These are phyloP conservation scores for Jackrogersella minutella DNA, from an alignment of 495 filamentous ascomycete genomes.

Conservation along the genomic window DNA sequence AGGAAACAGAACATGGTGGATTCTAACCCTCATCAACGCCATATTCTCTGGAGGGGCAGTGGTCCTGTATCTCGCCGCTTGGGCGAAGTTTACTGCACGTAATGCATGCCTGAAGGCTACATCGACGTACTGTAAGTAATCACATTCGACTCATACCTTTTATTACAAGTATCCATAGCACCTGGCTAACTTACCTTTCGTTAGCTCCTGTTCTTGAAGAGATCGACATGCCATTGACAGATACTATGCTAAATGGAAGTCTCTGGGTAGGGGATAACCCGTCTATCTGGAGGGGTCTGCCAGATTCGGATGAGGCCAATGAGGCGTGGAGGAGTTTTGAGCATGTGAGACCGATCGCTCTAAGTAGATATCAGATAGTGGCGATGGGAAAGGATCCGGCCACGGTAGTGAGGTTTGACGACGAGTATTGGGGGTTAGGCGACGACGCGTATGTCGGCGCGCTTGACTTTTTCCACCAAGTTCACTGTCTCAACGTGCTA, in stretches of 20 bases:
- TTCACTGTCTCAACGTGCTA: conserved; percentile 44
- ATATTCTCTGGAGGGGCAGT: conserved; percentile 3
- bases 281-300: conserved; percentile 13
- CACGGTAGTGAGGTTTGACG: conserved; percentile 41
- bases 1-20: neutral
- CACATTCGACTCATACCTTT: neutral
- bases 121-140: conserved; percentile 23
- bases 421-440: conserved; percentile 44
- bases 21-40: conserved; percentile 4
- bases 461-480: conserved; percentile 44
- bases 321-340: conserved; percentile 17
- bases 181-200: neutral
- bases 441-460: conserved; percentile 47
- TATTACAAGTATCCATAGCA: neutral
- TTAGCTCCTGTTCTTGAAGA: conserved; percentile 30
- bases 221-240: conserved; percentile 13
- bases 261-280: conserved; percentile 20
- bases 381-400: conserved; percentile 47
- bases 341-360: conserved; percentile 17
- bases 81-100: conserved; percentile 6
- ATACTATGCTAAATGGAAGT: conserved; percentile 22
- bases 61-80: conserved; percentile 16
- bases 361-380: conserved; percentile 39
- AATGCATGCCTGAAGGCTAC: conserved; percentile 26
- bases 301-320: conserved; percentile 10